Percentiles rank a stretch among this genome's conserved stretches.
phyloP scores from a whole-genome alignment of 163 green algal genomes.

The Trebouxia gelatinosa region DNA sequence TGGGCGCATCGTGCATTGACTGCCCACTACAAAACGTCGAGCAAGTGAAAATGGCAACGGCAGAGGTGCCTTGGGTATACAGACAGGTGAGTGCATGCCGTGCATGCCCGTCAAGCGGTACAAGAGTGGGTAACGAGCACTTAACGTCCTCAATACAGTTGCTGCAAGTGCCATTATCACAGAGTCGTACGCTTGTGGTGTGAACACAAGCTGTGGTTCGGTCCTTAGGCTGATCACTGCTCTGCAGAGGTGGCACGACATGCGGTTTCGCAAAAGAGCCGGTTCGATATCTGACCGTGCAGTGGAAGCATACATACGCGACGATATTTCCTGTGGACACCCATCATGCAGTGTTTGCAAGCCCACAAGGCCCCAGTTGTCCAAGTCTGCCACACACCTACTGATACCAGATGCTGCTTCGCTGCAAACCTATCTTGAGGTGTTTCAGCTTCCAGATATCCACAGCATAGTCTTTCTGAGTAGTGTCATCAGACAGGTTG shows the following conservation, averaged over 20 bases:
- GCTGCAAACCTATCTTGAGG: slow-evolving; percentile 50
- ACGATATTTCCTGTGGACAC: slow-evolving; percentile 53
- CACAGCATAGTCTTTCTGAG: slow-evolving; percentile 50
- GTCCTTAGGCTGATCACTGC: no score
- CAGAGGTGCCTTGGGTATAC: no score
- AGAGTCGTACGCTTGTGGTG: no score
- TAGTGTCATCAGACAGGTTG: slow-evolving; percentile 53
- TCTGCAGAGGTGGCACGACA: slow-evolving; percentile 32
- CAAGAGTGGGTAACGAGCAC: no score
- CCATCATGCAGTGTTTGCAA: slow-evolving; percentile 27
- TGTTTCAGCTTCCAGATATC: slow-evolving; percentile 63
- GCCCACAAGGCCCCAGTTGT: slow-evolving; percentile 13
- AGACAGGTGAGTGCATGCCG: no score
- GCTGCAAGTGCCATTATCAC: not conserved
- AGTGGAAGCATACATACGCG: slow-evolving; percentile 54
- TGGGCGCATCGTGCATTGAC: no score
- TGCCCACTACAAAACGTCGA: no score
- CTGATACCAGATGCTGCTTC: slow-evolving; percentile 48
- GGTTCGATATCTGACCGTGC: not conserved
- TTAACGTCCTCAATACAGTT: not conserved
- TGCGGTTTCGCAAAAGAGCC: slow-evolving; percentile 24
- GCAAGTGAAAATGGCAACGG: no score
- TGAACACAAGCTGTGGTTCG: no score
- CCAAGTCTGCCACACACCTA: slow-evolving; percentile 37
- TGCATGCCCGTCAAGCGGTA: no score